Evolutionary conservation across 805 yeast species (phyloP), one percentile per base, ranked within the genome.

Genomic region (Isabelozyma gotoi): DNA sequence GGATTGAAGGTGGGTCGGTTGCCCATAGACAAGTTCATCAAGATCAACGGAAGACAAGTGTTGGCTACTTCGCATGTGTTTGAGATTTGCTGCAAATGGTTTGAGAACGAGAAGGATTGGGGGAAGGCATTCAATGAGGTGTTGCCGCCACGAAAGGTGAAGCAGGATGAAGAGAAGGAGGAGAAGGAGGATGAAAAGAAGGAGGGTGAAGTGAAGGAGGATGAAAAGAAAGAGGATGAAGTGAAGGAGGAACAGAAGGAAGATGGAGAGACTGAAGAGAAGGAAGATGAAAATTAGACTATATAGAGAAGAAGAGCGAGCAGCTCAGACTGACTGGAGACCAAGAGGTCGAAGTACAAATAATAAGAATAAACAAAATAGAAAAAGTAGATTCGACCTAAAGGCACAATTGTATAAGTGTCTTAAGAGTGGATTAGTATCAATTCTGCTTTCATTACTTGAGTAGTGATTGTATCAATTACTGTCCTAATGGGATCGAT

Each of bases 21-120:
- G 40, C 99, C 99, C 4, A 88, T 92, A 43, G 95, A 84, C 43
- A 88, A 89, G 62, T 88, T 74, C 57, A 86, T 94, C 45, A 79
- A 83, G 51, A 66, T 94, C 40, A 82, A 87, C 47, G 96, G 98
- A 1, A 77, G 98, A 53, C 81, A 82, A 49, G 98, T 92, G 2
- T 71, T 94, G 47, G 95, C 98, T 0, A 91, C 97, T 0, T 86
- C 95, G 24, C 98, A 92, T 61, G 98, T 94, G n/a, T 85, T 88
- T 47, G 96, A 92, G 61, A 67, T 94, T 47, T 71, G 90, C 67
- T 74, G 92, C 42, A 80, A 82, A 59, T 90, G 92, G 86, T 76
- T 83, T 46, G 96, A 90, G 54, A 42, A 39, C 19, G 68, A 72
- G 36, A 75, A 74, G 43, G 88, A 88, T 62, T 92, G 99, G 98